A percentile compares a stretch with the other conserved stretches of the same genome.
These are phyloP conservation scores for Phenoliferia sp. DNA, from an alignment of 1,284 basidiomycete species.

Conservation along the genomic window DNA sequence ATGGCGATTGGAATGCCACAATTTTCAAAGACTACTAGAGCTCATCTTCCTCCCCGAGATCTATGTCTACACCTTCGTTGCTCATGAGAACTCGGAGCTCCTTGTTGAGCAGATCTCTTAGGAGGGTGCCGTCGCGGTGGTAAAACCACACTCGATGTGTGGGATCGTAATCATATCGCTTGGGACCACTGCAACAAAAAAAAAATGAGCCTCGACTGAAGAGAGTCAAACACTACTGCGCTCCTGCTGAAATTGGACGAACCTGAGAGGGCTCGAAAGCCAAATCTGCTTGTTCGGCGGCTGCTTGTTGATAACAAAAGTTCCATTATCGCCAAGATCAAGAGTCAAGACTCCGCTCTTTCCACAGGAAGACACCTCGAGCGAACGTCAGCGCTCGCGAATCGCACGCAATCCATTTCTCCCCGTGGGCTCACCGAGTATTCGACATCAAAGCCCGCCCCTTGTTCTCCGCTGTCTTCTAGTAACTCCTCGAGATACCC, in stretches of 20 bases:
- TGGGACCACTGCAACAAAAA: conserved; percentile 63
- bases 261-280: conserved; percentile 72
- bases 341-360: conserved; percentile 88
- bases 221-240: too few species aligned
- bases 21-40: too few species aligned
- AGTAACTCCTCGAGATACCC: conserved; percentile 72
- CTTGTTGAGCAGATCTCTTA: conserved; percentile 63
- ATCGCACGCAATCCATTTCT: background rate
- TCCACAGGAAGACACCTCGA: conserved; percentile 18
- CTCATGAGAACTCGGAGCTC: conserved; percentile 50
- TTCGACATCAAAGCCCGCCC: conserved; percentile 75
- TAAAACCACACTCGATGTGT: conserved; percentile 66
- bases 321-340: conserved; percentile 72
- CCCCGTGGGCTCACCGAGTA: conserved; percentile 65
- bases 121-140: conserved; percentile 58
- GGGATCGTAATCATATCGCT: conserved; percentile 73
- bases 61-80: conserved; percentile 25
- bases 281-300: conserved; percentile 99
- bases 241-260: conserved; percentile 15
- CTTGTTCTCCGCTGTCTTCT: conserved; percentile 52
- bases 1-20: too few species aligned
- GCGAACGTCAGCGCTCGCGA: background rate
- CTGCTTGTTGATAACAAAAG: conserved; percentile 99
- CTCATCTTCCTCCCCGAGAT: conserved; percentile 12
- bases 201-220: background rate